Evolutionary conservation across 345 rosid species (phyloP).

Genomic region (Eucalyptus tenuipes): DNA sequence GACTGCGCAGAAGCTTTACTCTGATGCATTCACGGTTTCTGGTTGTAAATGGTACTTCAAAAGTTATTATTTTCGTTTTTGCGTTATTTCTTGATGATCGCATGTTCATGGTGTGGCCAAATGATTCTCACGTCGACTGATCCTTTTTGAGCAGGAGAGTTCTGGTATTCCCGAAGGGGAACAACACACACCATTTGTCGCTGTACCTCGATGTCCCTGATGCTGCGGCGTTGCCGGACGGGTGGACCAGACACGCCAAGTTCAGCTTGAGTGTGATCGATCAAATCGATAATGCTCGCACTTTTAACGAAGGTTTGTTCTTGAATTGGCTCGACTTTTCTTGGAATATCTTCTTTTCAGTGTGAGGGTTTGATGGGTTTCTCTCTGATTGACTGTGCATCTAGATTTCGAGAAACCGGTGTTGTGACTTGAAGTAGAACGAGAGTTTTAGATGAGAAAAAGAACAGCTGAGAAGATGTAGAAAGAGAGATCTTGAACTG

Average conservation of each 20-base stretch:
- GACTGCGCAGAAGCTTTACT: not conserved
- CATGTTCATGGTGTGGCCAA: not conserved
- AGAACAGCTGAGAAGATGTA: not conserved
- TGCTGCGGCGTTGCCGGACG: constrained; percentile 20
- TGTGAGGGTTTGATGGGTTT: not conserved
- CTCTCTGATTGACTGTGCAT: not conserved
- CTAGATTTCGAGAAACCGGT: not conserved
- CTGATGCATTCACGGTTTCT: not conserved
- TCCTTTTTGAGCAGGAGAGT: not conserved
- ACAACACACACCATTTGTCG: not conserved
- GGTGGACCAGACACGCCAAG: constrained; percentile 46
- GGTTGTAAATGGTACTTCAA: not conserved
- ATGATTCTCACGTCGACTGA: not conserved
- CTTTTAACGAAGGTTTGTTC: constrained; percentile 20
- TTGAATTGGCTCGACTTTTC: not conserved
- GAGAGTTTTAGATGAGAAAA: not conserved
- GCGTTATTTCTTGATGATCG: not conserved
- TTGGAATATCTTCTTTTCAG: not conserved
- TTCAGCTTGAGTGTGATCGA: not conserved
- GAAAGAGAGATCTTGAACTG: not conserved
- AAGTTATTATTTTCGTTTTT: not conserved
- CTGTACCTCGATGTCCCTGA: constrained; percentile 26
- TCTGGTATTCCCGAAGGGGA: not conserved
- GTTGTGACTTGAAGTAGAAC: not conserved
- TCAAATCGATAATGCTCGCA: constrained; percentile 17